Base-by-base conservation (phyloP, 768 basidiomycete species). In the Artomyces pyxidatus region DNA sequence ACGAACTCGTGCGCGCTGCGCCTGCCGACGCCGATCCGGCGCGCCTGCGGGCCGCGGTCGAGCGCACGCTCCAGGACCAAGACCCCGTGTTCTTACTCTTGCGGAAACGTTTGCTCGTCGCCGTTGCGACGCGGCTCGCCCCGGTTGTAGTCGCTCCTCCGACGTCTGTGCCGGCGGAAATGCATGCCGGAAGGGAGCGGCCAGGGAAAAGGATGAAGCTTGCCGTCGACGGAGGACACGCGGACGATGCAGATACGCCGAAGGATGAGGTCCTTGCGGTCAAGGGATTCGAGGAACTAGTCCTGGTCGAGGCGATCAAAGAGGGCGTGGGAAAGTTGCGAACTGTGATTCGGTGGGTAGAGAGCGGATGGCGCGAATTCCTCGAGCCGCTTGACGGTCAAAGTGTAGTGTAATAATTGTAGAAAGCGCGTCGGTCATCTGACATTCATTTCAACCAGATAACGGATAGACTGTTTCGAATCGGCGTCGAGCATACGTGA, bases 21-120 rank as follows among this genome's bases (percentile, higher is more conserved):
- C 59, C 56, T 2, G 43, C 68, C 17, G 57, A 65, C 37, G 69
- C 71, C 2, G 77, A 79, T 51, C 83, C 85, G 55, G 53, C 50
- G 6, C 63, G 60, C 30, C 63, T 88, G 19, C 81, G 83, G 19
- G 69, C 71, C 3, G 76, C 80, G 2, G 83, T 86, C 7, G 73
- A 78, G 48, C 75, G 82, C 32, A 83, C 80, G 4, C 66, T 88
- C 41, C 75, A 73, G 40, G 69, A 74, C 16, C 62, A 68, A 30
- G 84, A 86, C 60, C 82, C 84, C 0, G 85, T 85, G 6, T 88
- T 82, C 61, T 50, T 71, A 42, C 67, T 88, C 8, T 63, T 88
- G 27, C 81, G 78, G 57, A 74, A 67, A 37, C 76, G 86, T 30
- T 64, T 88, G 11, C 60, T 81, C 40, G 65, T 60, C 7, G 75